Base-by-base conservation (phyloP, 345 rosid species). In the Camelina hispida region DNA sequence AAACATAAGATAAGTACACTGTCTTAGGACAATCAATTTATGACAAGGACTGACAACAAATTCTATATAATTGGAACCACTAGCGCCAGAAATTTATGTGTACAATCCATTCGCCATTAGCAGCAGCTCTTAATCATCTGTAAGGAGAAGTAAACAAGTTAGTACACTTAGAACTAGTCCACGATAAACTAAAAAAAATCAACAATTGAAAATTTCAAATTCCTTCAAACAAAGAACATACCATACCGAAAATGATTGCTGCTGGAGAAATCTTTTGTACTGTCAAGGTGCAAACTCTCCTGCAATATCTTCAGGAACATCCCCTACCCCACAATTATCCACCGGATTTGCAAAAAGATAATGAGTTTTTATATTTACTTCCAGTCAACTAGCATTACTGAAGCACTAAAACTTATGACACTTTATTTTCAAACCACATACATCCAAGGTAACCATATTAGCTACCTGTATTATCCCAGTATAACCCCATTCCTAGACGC, bases 241-340 rank as follows among this genome's bases (percentile, higher is more conserved):
- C 97, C 96, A 85, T 72, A 81, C 60, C 62, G 48, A 78, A 51
- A 74, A 82, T 66, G 68, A 77, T 84, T 78, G 70, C 87, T 82
- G 83, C 85, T 68, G 84, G 82, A 62, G 75, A 73, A 78, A 77
- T 53, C 71, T 67, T 79, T 78, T 59, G 74, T 82, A 78, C 77
- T 79, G 68, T 83, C 88, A 87, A 57, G 83, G 77, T 67, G 87
- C 78, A 76, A 82, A 37, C 80, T 84, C 90, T 79, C 86, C 91
- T 82, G 88, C 91, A 80, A 79, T 86, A 79, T 88, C 96, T 83
- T 68, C 94, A 85, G 77, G 77, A 87, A 89, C 95, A 88, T 95
- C 93, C 85, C 81, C 91, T 89, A 79, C 50, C 84, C 84, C 86
- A 87, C 79, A 85, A 87, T 75, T 70, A 83, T 78, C 62, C 77